Evolutionary conservation across 2,329 filamentous ascomycete genomes (phyloP).

Genomic region (Diaporthe vaccinii): DNA sequence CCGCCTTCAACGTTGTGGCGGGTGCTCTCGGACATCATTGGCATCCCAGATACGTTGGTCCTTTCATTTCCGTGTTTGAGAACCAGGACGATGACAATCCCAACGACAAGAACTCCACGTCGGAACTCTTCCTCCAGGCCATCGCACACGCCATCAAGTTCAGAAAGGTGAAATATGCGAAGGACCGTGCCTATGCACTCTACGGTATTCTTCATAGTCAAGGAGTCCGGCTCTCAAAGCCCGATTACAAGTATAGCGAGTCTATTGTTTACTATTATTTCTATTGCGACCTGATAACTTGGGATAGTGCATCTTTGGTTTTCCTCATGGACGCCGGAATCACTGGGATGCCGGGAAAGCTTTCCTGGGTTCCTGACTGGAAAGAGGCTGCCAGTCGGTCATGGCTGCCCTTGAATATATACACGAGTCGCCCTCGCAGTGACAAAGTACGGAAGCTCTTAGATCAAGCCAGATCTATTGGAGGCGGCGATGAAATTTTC

Average conservation of each 20-base stretch:
- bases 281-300: background rate
- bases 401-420: background rate
- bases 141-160: slow-evolving; percentile 1
- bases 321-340: background rate
- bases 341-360: background rate
- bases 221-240: background rate
- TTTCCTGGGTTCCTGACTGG: background rate
- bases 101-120: background rate
- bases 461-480: background rate
- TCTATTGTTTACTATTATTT: background rate
- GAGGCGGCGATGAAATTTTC: background rate
- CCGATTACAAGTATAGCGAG: background rate
- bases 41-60: background rate
- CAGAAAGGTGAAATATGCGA: background rate
- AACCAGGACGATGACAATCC: background rate
- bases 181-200: background rate
- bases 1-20: background rate
- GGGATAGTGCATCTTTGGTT: background rate
- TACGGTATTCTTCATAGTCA: background rate
- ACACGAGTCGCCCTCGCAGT: background rate
- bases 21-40: background rate
- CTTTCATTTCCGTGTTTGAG: background rate
- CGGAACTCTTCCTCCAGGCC: background rate
- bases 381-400: background rate
- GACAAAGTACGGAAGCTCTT: background rate